A percentile compares a stretch with the other conserved stretches of the same genome.
These are phyloP conservation scores for Yamadazyma pseudoaaseri DNA, from an alignment of 1,139 yeast genomes.

Conservation along the genomic window DNA sequence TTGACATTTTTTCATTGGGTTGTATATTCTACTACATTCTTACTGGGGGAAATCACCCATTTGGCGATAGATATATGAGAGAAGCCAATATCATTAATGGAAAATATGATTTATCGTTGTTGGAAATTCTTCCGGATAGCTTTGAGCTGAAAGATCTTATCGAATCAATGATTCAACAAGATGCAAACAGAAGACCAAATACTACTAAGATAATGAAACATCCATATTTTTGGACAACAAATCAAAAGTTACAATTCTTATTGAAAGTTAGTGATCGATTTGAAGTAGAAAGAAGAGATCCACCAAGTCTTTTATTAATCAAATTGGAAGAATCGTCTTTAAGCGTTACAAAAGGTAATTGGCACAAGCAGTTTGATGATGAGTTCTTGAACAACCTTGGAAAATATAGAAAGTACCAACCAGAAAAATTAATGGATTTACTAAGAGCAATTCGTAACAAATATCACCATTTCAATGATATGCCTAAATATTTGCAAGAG, in stretches of 20 bases:
- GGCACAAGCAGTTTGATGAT: slow-evolving; percentile 75
- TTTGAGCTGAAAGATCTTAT: slow-evolving; percentile 75
- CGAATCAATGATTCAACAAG: slow-evolving; percentile 62
- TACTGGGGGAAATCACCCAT: slow-evolving; percentile 88
- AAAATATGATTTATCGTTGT: slow-evolving; percentile 50
- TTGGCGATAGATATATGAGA: slow-evolving; percentile 83
- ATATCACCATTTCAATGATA: slow-evolving; percentile 88
- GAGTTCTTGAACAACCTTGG: slow-evolving; percentile 80
- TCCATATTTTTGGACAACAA: slow-evolving; percentile 84
- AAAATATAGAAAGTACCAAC: slow-evolving; percentile 83
- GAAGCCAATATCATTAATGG: slow-evolving; percentile 87
- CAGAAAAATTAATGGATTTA: slow-evolving; percentile 76
- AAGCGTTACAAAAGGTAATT: slow-evolving; percentile 60
- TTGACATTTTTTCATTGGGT: slow-evolving; percentile 92
- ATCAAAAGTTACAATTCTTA: slow-evolving; percentile 76
- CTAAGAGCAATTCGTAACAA: slow-evolving; percentile 89
- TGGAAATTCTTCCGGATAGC: slow-evolving; percentile 42
- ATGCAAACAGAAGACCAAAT: slow-evolving; percentile 74
- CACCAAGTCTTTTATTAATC: slow-evolving; percentile 67
- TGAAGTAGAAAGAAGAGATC: slow-evolving; percentile 85
- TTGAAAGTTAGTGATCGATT: slow-evolving; percentile 87
- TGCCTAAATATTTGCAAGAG: slow-evolving; percentile 60
- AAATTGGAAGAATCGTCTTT: slow-evolving; percentile 58
- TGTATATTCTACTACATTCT: slow-evolving; percentile 89
- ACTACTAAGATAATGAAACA: slow-evolving; percentile 69